Base-by-base conservation (phyloP, 192 early-diverging fungal species). In the Helicostylum pulchrum region DNA sequence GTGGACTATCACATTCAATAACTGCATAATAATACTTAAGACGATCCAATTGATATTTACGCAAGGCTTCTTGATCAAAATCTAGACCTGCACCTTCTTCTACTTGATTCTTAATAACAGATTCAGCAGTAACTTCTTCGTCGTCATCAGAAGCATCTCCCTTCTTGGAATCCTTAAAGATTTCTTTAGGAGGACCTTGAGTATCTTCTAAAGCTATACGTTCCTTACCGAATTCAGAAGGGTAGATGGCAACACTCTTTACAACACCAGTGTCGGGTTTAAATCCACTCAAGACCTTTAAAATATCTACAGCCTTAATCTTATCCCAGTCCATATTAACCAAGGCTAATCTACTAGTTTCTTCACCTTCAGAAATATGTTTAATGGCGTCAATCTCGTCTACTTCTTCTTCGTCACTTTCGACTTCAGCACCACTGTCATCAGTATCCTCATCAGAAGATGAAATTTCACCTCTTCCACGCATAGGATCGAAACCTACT, bases 241-340 rank as follows among this genome's bases (percentile, higher is more conserved):
- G 88, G 65, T 94, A 97, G 14, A 99, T 88, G 32, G 77, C 83
- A 17, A 99, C 92, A 0, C 87, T 83, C 2, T 85, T 61, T 42
- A 99, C 83, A 6, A 81, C 66, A 8, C 90, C 88, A 42, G 78
- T 79, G 31, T 80, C 80, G 1, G 90, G 89, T 70, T 90, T 94
- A 73, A 97, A 94, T 26, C 83, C 89, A 45, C 79, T 81, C 67
- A 97, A 91, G 2, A 93, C 88, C 44, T 93, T 90, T 66, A 85
- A 89, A 62, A 98, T 76, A 71, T 98, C 96, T 0, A 71, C 67
- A 0, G 96, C 86, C 61, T 91, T 93, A 57, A 98, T 79, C 57
- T 98, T 85, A 67, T 93, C 90, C 96, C 96, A 97, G 71, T 99
- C 95, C 85, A 99, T 71, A 66, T 96, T 95, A 23, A 97, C 91